phyloP scores from a whole-genome alignment of 2,329 filamentous ascomycete species.

The Rutstroemia sp. region DNA sequence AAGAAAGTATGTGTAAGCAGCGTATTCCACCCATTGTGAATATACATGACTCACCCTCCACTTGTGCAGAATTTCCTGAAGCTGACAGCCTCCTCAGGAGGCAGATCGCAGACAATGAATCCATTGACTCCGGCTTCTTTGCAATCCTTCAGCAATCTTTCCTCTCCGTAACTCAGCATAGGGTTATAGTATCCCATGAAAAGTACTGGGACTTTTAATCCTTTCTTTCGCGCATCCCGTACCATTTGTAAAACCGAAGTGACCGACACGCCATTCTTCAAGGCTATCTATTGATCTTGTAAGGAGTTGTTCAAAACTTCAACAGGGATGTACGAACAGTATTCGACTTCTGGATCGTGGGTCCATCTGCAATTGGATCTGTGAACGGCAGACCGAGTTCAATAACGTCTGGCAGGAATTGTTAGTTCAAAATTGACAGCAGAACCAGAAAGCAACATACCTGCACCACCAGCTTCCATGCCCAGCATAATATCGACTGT shows the following conservation, averaged over 20 bases:
- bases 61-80: conserved; percentile 80
- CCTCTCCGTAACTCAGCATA: conserved; percentile 87
- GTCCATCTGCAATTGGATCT: conserved; percentile 95
- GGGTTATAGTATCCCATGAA: conserved; percentile 99
- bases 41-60: conserved; percentile 50
- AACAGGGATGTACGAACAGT: conserved; percentile 45
- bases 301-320: conserved; percentile 9
- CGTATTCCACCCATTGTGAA: not conserved
- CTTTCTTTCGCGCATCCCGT: conserved; percentile 66
- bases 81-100: conserved; percentile 88
- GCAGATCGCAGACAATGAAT: conserved; percentile 93
- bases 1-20: conserved; percentile 9
- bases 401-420: conserved; percentile 64
- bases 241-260: conserved; percentile 75
- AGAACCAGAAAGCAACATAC: conserved; percentile 38
- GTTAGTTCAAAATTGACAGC: not conserved
- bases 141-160: conserved; percentile 77
- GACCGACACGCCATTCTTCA: conserved; percentile 83
- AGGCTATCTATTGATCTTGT: conserved; percentile 47
- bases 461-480: conserved; percentile 87
- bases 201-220: conserved; percentile 74
- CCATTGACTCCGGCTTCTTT: conserved; percentile 82
- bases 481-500: conserved; percentile 79
- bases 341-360: conserved; percentile 93
- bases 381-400: conserved; percentile 96